Base-by-base conservation (phyloP, 129 eudicot genomes). In the Artemisia annua region DNA sequence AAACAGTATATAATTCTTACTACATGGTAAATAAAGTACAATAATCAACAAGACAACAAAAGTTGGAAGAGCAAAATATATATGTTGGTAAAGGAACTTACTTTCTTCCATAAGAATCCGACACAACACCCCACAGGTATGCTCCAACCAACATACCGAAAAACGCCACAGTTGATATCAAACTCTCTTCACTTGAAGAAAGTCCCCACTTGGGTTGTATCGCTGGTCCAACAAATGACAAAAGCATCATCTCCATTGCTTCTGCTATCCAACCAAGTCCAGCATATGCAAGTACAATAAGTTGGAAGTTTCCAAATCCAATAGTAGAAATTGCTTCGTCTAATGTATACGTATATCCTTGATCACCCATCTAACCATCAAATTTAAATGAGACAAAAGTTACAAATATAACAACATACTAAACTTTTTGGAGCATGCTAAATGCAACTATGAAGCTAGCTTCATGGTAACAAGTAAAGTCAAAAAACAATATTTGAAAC, bases 161-260 rank as follows among this genome's bases (percentile, higher is more conserved):
- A 79, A 89, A 89, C 64, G 89, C 92, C 10, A 83, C 85, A 28
- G 88, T 89, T 30, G 96, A 84, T 75, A 89, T 80, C 60, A 84
- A 63, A 71, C 92, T 86, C 69, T 87, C 87, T 80, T 87, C 69
- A 62, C 50, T 75, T 12, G 96, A 79, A 78, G 96, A 78, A 11
- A 89, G 81, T 14, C 79, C 74, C 96, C 96, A 89, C 72, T 87
- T 83, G 10, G 86, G 79, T 72, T 83, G 78, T 73, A 89, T 85
- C 24, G 89, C 96, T 18, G 86, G 81, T 18, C 96, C 96, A 1
- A 89, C 75, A 63, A 89, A 89, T 0, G 92, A 89, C 69, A 87
- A 82, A 67, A 89, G 86, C 90, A 87, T 86, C 86, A 89, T 73
- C 75, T 84, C 92, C 92, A 86, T 89, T 1, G 92, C 86, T 71